Evolutionary conservation across 106 monocot species (phyloP), one percentile per base, ranked within the genome.

Genomic region (Acanthochlamys bracteata): DNA sequence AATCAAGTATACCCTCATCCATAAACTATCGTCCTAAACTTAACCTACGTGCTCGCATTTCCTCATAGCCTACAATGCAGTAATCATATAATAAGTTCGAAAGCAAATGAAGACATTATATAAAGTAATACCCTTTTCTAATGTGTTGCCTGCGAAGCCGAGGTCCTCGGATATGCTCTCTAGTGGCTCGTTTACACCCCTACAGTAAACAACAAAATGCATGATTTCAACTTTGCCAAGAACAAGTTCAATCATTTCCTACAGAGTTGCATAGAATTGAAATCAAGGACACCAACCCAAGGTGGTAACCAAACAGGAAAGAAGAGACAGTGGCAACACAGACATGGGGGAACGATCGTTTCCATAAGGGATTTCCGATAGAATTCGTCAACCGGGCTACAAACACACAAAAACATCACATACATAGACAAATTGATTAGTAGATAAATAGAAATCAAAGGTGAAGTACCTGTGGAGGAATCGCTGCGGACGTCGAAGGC

Each of bases 101-200:
- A 4, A 51, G 10, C 12, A 10, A 55, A 20, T 55, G 55, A 22
- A 55, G 10, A 4, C 55, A 19, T 20, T 13, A 15, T 55, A 17
- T 10, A 55, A 19, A 55, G 20, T 26, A 39, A 20, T 69, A 91
- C 96, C 88, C 83, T 96, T 91, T 25, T 79, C 91, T 45, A 98
- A 47, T 0, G 80, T 81, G 71, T 92, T 85, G 62, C 91, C 96
- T 12, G 76, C 74, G 69, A 98, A 98, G 0, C 91, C 91, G 41
- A 98, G 85, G 63, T 98, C 91, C 39, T 73, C 20, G 16, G 96
- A 88, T 66, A 96, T 91, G 62, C 78, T 91, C 76, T 98, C 91
- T 1, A 98, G 70, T 8, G 96, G 78, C 66, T 92, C 96, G 71
- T 98, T 98, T 40, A 98, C 91, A 75, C 91, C 96, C 27, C 96